These are phyloP conservation scores for Leccinum variicolor DNA, from an alignment of 768 basidiomycete species.

Conservation along the genomic window DNA sequence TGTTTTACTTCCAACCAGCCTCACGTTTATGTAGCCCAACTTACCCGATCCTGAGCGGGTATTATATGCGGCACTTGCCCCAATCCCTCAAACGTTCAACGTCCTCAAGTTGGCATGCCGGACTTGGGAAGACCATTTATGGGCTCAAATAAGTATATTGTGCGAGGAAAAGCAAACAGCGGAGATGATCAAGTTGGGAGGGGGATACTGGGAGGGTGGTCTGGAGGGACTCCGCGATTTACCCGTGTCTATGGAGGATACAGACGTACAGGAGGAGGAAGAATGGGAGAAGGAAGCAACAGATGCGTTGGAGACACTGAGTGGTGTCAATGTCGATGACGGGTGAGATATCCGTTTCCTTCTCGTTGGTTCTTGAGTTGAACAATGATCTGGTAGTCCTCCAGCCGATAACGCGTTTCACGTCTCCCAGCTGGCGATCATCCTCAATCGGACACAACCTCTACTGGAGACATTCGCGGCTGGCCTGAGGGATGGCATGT, in stretches of 20 bases:
- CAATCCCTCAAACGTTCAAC: slow-evolving; percentile 59
- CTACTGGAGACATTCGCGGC: slow-evolving; percentile 69
- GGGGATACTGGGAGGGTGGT: slow-evolving; percentile 80
- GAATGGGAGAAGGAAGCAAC: slow-evolving; percentile 68
- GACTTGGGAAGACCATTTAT: slow-evolving; percentile 95
- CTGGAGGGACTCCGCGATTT: slow-evolving; percentile 43
- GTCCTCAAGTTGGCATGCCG: slow-evolving; percentile 72
- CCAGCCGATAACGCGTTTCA: slow-evolving; percentile 76
- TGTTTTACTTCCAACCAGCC: background rate
- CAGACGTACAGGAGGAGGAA: slow-evolving; percentile 42
- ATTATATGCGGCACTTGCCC: slow-evolving; percentile 83
- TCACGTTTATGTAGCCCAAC: slow-evolving; percentile 38
- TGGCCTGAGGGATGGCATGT: slow-evolving; percentile 50
- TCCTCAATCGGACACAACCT: slow-evolving; percentile 62
- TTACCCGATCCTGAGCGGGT: slow-evolving; percentile 75
- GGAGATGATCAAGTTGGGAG: slow-evolving; percentile 60
- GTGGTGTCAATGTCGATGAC: slow-evolving; percentile 56
- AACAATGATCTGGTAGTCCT: slow-evolving; percentile 36
- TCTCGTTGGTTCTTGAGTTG: background rate
- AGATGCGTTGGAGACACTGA: slow-evolving; percentile 53
- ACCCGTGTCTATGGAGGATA: slow-evolving; percentile 20
- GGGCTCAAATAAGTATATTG: slow-evolving; percentile 81
- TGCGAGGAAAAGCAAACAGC: slow-evolving; percentile 78
- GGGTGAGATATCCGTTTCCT: slow-evolving; percentile 43
- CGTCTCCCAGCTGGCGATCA: slow-evolving; percentile 75